Percentiles rank a stretch among this genome's conserved stretches.
These are phyloP conservation scores for Pharus latifolius DNA, from an alignment of 176 grass and related monocot species.

Conservation along the genomic window DNA sequence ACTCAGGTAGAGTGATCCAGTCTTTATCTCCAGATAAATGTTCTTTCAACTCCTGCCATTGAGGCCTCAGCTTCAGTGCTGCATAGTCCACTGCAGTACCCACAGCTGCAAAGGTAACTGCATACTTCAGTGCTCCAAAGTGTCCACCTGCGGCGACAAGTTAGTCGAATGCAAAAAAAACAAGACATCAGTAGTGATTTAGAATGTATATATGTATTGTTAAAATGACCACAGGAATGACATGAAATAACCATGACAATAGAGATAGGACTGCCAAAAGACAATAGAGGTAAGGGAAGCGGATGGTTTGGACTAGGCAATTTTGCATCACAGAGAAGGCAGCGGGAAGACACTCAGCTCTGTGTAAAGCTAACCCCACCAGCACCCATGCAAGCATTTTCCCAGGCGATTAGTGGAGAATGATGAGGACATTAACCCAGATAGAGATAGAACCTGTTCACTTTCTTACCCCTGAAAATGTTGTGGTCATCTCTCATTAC, in stretches of 20 bases:
- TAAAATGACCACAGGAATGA: background rate
- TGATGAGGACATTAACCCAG: background rate
- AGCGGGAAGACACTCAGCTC: background rate
- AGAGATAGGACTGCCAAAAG: too few species aligned
- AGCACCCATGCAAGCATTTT: background rate
- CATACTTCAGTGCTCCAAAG: conserved; percentile 59
- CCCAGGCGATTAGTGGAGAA: background rate
- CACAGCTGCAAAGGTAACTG: conserved; percentile 48
- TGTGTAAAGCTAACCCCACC: background rate
- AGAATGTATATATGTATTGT: background rate
- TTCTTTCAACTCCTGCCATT: conserved; percentile 24
- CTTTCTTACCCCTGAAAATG: background rate
- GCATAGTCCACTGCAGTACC: conserved; percentile 58
- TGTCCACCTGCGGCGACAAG: conserved; percentile 54
- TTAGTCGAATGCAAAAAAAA: background rate
- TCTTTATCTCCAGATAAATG: conserved; percentile 28
- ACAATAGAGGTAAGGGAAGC: too few species aligned
- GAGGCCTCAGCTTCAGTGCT: conserved; percentile 38
- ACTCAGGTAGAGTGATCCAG: conserved; percentile 58
- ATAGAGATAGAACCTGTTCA: background rate
- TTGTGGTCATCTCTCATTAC: background rate
- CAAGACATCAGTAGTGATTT: background rate
- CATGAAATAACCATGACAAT: background rate
- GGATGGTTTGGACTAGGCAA: too few species aligned
- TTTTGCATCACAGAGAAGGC: background rate